A percentile compares a stretch with the other conserved stretches of the same genome.
phyloP scores from a whole-genome alignment of 257 asterid species.

The Solanum stenotomum region DNA sequence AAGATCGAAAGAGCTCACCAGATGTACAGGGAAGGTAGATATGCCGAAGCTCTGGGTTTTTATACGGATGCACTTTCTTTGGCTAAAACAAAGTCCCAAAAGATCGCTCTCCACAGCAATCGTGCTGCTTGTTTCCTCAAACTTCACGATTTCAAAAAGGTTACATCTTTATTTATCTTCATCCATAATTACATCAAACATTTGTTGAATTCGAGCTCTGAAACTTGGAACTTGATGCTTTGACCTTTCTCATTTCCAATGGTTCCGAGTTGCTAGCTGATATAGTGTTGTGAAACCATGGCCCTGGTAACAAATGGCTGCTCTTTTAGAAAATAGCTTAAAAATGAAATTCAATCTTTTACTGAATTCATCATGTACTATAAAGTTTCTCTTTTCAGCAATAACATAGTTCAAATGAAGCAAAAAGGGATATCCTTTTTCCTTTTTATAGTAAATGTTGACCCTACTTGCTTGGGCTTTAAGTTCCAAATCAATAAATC shows the following conservation, averaged over 20 bases:
- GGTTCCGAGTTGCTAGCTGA: neutral
- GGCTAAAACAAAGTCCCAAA: slow-evolving; percentile 79
- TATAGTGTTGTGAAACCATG: neutral
- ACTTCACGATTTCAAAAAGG: slow-evolving; percentile 84
- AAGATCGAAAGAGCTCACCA: slow-evolving; percentile 91
- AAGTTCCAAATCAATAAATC: neutral
- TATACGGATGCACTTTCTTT: slow-evolving; percentile 85
- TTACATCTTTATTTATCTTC: neutral
- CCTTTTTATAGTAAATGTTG: neutral
- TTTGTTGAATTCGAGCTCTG: neutral
- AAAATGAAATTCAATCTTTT: neutral
- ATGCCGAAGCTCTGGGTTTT: slow-evolving; percentile 62
- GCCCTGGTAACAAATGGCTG: neutral
- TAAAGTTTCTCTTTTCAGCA: neutral
- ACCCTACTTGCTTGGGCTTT: neutral
- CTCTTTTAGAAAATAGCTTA: neutral
- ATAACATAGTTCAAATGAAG: neutral
- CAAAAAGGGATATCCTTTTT: neutral
- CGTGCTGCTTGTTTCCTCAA: slow-evolving; percentile 95
- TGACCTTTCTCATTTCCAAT: neutral
- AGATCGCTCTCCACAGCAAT: slow-evolving; percentile 94
- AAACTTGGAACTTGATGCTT: neutral
- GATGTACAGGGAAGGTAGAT: slow-evolving; percentile 85
- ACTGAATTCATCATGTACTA: neutral
- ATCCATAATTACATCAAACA: neutral